Conservation (phyloP, 257 asterid genomes). For the Solanum pennellii region DNA sequence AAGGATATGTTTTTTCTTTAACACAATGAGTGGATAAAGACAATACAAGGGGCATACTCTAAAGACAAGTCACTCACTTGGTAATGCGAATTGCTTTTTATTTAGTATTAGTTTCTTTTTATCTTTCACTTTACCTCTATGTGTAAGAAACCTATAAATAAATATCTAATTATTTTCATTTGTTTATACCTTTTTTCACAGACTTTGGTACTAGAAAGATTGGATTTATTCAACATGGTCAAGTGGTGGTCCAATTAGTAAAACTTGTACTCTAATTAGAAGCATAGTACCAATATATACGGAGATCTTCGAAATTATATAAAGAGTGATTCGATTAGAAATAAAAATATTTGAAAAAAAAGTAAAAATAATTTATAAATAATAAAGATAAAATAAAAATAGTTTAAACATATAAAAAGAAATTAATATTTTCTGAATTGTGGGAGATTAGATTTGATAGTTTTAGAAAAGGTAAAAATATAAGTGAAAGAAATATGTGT, state of each 20-base stretch:
- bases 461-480: neutral
- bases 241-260: neutral
- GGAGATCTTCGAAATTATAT: too few species aligned
- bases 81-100: neutral
- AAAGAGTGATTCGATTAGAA: neutral
- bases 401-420: neutral
- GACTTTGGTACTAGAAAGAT: neutral
- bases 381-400: neutral
- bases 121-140: neutral
- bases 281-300: neutral
- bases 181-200: neutral
- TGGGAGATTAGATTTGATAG: neutral
- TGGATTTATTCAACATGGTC: neutral
- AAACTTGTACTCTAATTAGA: neutral
- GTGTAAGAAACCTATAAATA: neutral
- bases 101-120: neutral
- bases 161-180: neutral
- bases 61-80: neutral
- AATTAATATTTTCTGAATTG: neutral
- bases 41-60: neutral
- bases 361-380: neutral
- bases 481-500: neutral
- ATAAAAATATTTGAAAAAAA: neutral
- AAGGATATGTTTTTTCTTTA: neutral
- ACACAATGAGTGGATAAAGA: neutral